A percentile compares a stretch with the other conserved stretches of the same genome.
Evolutionary conservation across 257 asterid genomes (phyloP).

Genomic region (Capsicum rhomboideum): DNA sequence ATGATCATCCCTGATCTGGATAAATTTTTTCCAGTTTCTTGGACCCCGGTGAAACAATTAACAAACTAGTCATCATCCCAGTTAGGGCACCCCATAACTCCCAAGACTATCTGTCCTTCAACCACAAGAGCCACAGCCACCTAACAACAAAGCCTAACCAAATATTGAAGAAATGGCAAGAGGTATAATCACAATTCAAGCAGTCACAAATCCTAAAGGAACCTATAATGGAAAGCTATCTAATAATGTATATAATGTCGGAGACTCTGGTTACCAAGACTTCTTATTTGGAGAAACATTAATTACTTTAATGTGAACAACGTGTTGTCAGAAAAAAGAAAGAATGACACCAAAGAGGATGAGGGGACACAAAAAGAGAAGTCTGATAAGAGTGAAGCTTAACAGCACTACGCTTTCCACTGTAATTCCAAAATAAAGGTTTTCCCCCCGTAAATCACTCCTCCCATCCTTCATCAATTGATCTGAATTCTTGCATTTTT

Average conservation of each 20-base stretch:
- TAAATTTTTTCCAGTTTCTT: slow-evolving; percentile 14
- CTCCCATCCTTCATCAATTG: not conserved
- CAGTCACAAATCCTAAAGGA: not conserved
- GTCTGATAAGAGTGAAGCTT: not conserved
- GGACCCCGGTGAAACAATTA: slow-evolving; percentile 2
- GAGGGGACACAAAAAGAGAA: not conserved
- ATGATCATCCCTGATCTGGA: slow-evolving; percentile 57
- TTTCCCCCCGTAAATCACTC: not conserved
- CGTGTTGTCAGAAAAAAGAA: not conserved
- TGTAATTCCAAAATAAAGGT: not conserved
- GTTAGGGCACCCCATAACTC: slow-evolving; percentile 97
- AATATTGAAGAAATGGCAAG: not conserved
- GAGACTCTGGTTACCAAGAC: not conserved
- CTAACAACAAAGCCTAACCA: slow-evolving; percentile 30
- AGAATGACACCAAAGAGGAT: not conserved
- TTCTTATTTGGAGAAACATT: not conserved
- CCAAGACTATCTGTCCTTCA: slow-evolving; percentile 78
- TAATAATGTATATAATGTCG: not conserved
- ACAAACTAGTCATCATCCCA: slow-evolving; percentile 49
- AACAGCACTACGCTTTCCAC: not conserved
- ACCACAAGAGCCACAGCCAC: slow-evolving; percentile 90
- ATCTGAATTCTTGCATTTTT: not conserved
- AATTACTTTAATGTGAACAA: not conserved
- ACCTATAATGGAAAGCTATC: not conserved
- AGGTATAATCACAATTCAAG: not conserved